Evolutionary conservation across 306 rosid genomes (phyloP).

Genomic region (Inga leiocalycina): DNA sequence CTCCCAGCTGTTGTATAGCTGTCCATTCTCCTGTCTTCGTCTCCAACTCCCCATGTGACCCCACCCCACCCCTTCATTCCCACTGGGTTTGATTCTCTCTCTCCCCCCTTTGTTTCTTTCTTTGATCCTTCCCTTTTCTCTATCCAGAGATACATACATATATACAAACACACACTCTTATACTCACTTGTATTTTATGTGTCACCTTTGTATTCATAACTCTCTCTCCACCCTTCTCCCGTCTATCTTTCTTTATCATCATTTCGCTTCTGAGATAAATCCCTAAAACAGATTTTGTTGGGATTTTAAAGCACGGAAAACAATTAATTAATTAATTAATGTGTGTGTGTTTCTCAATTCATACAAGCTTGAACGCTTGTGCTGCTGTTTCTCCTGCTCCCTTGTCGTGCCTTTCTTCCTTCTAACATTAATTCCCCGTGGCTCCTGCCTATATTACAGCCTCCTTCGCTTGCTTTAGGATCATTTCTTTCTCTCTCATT

Average conservation of each 20-base stretch:
- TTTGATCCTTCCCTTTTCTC: not conserved
- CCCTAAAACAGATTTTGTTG: constrained; percentile 25
- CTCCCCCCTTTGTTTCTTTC: not conserved
- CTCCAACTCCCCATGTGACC: constrained; percentile 58
- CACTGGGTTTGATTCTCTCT: not conserved
- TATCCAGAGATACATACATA: not conserved
- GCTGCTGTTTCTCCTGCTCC: not conserved
- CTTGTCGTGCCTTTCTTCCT: constrained; percentile 25
- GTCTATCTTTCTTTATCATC: not conserved
- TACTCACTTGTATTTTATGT: not conserved
- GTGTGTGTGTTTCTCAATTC: not conserved
- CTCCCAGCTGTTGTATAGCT: constrained; percentile 87
- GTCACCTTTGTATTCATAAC: not conserved
- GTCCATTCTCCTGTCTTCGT: constrained; percentile 54
- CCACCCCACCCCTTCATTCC: constrained; percentile 25
- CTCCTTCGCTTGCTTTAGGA: constrained; percentile 23
- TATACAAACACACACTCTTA: not conserved
- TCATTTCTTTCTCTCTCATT: constrained; percentile 23
- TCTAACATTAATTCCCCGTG: constrained; percentile 28
- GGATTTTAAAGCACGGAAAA: constrained; percentile 16
- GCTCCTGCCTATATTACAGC: constrained; percentile 23
- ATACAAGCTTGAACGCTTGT: not conserved
- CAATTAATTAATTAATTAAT: not conserved
- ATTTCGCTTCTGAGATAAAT: not conserved
- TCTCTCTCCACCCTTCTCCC: not conserved